Evolutionary conservation across 805 yeast genomes (phyloP), one percentile per base, ranked within the genome.

Genomic region (Starmerella cellae): DNA sequence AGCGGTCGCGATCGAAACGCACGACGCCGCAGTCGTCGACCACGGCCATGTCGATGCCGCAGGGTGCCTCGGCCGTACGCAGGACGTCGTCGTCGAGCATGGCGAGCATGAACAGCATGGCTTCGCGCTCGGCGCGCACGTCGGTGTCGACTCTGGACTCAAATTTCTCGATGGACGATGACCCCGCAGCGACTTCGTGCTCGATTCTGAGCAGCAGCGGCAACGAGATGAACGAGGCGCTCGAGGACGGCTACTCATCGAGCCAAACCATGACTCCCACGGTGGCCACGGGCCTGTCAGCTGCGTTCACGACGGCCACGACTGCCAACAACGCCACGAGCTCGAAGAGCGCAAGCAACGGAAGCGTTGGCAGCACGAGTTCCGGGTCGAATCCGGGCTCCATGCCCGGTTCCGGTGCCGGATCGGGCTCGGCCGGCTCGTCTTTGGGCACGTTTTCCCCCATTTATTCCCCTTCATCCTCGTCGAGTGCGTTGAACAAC

Each of bases 1-100:
- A 85, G 60, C 84, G 82, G 49, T 76, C 79, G 55, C 71, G 95
- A 51, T 77, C 75, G 45, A 62, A 64, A 38, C 63, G 65, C 37
- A 27, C 20, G 27, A 19, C 44, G n/a, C 5, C 16, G 16, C 31
- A 28, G 16, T 27, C 35, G 23, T 21, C 18, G 27, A 49, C 49
- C 43, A 46, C 29, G 43, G 31, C 16, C 5, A 6, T 6, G 31
- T 6, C 60, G 14, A 59, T 53, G 42, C 56, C 51, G 24, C 38
- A 37, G 41, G 30, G 19, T 16, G 32, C n/a, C 27, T 14, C 39
- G 32, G 35, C 18, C 37, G 13, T 26, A 13, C 31, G 31, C n/a
- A n/a, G 28, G 10, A 20, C 32, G 24, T 35, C 39, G 5, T 24
- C 32, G 41, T 8, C 37, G 32, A 35, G 37, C 27, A 31, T 37